phyloP scores from a whole-genome alignment of 495 filamentous ascomycete species.

The Oidiodendron maius region DNA sequence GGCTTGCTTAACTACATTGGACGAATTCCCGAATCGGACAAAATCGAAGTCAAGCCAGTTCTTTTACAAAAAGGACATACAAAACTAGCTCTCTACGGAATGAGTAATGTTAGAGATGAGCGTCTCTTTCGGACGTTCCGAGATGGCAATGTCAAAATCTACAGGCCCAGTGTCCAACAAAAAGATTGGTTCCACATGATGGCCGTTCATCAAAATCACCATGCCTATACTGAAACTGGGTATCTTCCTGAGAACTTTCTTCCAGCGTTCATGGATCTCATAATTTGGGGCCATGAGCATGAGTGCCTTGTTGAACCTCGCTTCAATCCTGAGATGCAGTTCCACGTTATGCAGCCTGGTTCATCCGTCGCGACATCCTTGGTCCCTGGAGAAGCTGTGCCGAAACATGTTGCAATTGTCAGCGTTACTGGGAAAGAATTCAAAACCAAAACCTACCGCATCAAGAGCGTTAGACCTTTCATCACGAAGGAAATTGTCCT shows the following conservation, averaged over 20 bases:
- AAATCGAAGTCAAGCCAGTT: slow-evolving; percentile 85
- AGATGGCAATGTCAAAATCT: slow-evolving; percentile 91
- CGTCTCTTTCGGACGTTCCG: slow-evolving; percentile 88
- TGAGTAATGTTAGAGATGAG: slow-evolving; percentile 96
- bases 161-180: slow-evolving; percentile 73
- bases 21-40: slow-evolving; percentile 82
- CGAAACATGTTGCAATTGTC: slow-evolving; percentile 85
- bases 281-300: slow-evolving; percentile 97
- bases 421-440: slow-evolving; percentile 80
- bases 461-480: slow-evolving; percentile 89
- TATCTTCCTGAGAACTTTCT: slow-evolving; percentile 94
- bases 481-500: slow-evolving; percentile 79
- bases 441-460: slow-evolving; percentile 68
- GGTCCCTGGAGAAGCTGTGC: slow-evolving; percentile 80
- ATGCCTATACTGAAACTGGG: slow-evolving; percentile 80
- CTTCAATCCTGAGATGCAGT: slow-evolving; percentile 78
- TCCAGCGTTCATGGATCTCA: slow-evolving; percentile 83
- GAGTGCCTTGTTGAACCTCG: slow-evolving; percentile 86
- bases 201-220: slow-evolving; percentile 93
- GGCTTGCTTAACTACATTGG: slow-evolving; percentile 96
- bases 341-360: slow-evolving; percentile 95
- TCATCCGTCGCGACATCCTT: slow-evolving; percentile 94
- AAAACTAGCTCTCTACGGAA: slow-evolving; percentile 89
- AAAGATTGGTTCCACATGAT: slow-evolving; percentile 96
- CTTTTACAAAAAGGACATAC: slow-evolving; percentile 90